Evolutionary conservation across 768 basidiomycete species (phyloP), one percentile per base, ranked within the genome.

Genomic region (Termitomyces sp.): DNA sequence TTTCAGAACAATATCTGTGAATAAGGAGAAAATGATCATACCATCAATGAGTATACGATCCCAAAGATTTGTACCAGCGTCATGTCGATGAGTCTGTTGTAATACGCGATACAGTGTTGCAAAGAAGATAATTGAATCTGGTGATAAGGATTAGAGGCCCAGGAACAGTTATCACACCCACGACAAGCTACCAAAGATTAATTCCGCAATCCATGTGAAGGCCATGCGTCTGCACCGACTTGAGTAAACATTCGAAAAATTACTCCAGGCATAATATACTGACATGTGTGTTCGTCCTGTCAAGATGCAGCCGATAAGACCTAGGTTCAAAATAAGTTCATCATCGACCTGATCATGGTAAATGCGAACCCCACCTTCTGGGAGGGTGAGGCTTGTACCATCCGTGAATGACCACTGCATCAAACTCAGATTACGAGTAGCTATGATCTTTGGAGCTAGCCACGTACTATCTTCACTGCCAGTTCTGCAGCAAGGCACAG

Each of bases 171-270:
- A 5, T 39, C 18, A 51, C 18, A 6, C 33, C 63, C 9, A 18
- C 5, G 18, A 40, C n/a, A 40, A 12, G 1, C 5, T 30, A 52
- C 72, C 73, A 40, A 76, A 76, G 16, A 66, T 58, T 3, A 74
- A 64, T 47, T 76, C 74, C n/a, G 71, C 70, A 16, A 74, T 68
- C 73, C 73, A 76, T 6, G 72, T 74, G 39, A 68, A 71, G 4
- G 65, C 68, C 57, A 76, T 70, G 10, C 74, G 70, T 2, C 74
- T 75, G 51, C 4, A 12, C 5, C 39, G 26, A 33, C 18, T 40
- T n/a, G n/a, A 20, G 9, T 14, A 13, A 30, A 30, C 3, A 3
- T 4, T 30, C 30, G 30, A 30, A 30, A 7, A 30, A 30, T 30
- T 30, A 30, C 30, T 30, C 30, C 30, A 30, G 30, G 7, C 30